A percentile compares a stretch with the other conserved stretches of the same genome.
Conservation (phyloP, 768 basidiomycete genomes). For the Guyanaporus albipodus region DNA sequence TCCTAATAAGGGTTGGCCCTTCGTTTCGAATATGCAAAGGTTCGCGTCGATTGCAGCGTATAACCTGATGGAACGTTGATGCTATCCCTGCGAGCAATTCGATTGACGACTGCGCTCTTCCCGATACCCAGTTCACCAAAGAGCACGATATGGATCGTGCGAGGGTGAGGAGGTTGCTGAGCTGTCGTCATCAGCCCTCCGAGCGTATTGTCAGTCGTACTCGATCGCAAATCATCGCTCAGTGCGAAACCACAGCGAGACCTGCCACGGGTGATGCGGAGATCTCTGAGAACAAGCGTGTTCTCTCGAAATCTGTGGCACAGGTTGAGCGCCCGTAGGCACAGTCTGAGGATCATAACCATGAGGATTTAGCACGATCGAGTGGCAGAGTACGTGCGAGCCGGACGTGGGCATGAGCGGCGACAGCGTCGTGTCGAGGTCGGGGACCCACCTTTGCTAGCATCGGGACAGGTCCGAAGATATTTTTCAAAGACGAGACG, state of each 20-base stretch:
- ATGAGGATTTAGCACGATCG: not conserved
- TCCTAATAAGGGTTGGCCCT: not conserved
- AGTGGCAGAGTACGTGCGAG: not conserved
- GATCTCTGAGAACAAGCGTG: too few relatives aligned
- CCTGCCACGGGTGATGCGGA: too few relatives aligned
- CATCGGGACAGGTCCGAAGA: not conserved
- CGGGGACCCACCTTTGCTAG: not conserved
- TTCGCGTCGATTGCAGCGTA: conserved; percentile 22
- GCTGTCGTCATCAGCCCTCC: too few relatives aligned
- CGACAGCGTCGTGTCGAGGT: not conserved
- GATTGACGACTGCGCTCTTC: conserved; percentile 7
- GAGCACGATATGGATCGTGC: conserved; percentile 1
- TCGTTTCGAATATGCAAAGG: not conserved
- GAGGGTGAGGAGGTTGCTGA: not conserved
- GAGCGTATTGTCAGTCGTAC: not conserved
- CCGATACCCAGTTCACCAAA: conserved; percentile 4
- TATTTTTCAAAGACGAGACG: not conserved
- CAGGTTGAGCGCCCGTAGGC: too few relatives aligned
- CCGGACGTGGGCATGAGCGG: not conserved
- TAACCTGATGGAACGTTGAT: conserved; percentile 8
- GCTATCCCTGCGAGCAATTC: not conserved
- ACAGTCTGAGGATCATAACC: too few relatives aligned
- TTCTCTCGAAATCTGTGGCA: too few relatives aligned
- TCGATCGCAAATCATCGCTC: too few relatives aligned
- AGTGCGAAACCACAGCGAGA: too few relatives aligned